Evolutionary conservation across 1,139 yeast genomes (phyloP).

Genomic region (Scheffersomyces quercinus): DNA sequence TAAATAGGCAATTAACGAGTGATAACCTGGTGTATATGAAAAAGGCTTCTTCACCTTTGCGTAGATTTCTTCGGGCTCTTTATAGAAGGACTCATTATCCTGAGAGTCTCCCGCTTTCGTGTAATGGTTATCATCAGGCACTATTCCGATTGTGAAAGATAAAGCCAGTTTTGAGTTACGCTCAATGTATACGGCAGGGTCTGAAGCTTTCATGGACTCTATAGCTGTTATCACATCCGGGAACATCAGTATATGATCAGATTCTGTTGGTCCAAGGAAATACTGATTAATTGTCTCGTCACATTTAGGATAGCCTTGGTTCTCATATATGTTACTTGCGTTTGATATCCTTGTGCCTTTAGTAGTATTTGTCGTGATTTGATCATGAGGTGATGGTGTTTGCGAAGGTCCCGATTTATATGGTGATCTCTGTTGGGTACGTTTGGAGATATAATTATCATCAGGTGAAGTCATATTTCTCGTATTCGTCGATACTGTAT

Average conservation of each 20-base stretch:
- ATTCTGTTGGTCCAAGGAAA: slow-evolving; percentile 50
- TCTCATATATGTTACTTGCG: slow-evolving; percentile 6
- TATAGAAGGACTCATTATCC: slow-evolving; percentile 31
- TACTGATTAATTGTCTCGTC: slow-evolving; percentile 61
- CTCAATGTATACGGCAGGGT: slow-evolving; percentile 43
- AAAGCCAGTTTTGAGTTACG: slow-evolving; percentile 45
- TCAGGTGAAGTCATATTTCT: neutral
- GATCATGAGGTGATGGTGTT: slow-evolving; percentile 12
- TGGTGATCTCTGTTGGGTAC: slow-evolving; percentile 8
- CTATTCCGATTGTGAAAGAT: slow-evolving; percentile 56
- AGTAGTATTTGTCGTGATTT: slow-evolving; percentile 13
- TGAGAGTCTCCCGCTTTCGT: slow-evolving; percentile 20
- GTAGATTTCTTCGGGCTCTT: slow-evolving; percentile 80
- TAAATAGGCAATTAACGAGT: slow-evolving; percentile 73
- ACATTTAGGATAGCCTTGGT: slow-evolving; percentile 25
- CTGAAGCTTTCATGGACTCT: slow-evolving; percentile 39
- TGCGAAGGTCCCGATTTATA: slow-evolving; percentile 15
- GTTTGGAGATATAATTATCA: neutral
- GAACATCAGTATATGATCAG: slow-evolving; percentile 36
- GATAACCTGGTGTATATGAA: slow-evolving; percentile 89
- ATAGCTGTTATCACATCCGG: slow-evolving; percentile 59
- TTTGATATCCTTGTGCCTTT: neutral
- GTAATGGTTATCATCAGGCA: slow-evolving; percentile 38
- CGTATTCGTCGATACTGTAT: slow-evolving; percentile 3
- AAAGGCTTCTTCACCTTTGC: slow-evolving; percentile 73